Evolutionary conservation across 2,329 filamentous ascomycete species (phyloP).

Genomic region (Zymoseptoria tritici): DNA sequence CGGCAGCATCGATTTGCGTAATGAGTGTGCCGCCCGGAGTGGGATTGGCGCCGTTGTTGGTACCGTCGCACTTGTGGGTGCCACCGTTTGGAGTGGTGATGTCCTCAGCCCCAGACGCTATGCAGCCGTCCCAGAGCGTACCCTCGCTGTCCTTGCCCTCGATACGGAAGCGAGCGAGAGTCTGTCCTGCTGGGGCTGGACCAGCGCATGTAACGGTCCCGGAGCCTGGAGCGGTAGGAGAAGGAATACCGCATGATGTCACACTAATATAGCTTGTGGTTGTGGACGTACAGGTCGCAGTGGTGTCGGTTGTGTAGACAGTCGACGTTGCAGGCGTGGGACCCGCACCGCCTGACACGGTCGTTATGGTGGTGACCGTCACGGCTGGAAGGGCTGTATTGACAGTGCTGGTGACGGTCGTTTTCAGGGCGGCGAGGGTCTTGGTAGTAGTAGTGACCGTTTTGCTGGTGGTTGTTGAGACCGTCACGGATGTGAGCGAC

Average conservation of each 20-base stretch:
- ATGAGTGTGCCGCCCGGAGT: conserved; percentile 13
- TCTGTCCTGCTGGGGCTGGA: not conserved
- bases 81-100: conserved; percentile 16
- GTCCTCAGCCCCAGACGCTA: conserved; percentile 9
- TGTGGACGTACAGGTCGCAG: not conserved
- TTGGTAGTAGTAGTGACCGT: not conserved
- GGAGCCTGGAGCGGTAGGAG: not conserved
- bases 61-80: conserved; percentile 17
- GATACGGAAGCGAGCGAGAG: conserved; percentile 15
- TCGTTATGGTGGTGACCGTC: not conserved
- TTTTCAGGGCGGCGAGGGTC: not conserved
- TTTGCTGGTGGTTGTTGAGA: not conserved
- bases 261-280: not conserved
- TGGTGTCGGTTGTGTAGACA: conserved; percentile 6
- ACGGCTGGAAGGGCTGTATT: not conserved
- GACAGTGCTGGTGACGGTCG: not conserved
- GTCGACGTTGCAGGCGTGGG: not conserved
- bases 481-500: conserved; percentile 1
- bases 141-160: conserved; percentile 13
- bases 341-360: not conserved
- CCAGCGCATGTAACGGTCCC: not conserved
- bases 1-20: conserved; percentile 13
- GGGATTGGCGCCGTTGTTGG: conserved; percentile 7
- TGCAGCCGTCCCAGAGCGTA: conserved; percentile 18
- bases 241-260: not conserved